Evolutionary conservation across 2,329 filamentous ascomycete genomes (phyloP), one percentile per base, ranked within the genome.

Genomic region (Xylariaceae sp.): DNA sequence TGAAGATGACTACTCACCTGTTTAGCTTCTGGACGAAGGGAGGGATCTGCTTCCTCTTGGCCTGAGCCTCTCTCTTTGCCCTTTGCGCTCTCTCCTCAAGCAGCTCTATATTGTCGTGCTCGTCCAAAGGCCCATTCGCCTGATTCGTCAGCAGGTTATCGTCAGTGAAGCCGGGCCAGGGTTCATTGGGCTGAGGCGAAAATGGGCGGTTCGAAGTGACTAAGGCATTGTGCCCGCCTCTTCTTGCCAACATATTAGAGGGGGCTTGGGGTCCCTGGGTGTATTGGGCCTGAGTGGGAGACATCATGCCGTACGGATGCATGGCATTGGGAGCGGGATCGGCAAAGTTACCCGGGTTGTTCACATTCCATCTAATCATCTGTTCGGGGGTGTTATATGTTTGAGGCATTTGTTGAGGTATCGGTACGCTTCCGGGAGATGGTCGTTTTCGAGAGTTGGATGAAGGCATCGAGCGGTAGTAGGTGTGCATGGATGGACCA

Each of bases 1-100:
- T 44, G 17, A 2, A 44, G 18, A 44, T 48, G 35, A 51, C 5
- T 8, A 55, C 84, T 77, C 78, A 95, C 93, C 93, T 97, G 85
- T 92, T 96, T 57, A 99, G 77, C 73, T 99, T 99, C 74, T 97
- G 92, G 49, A 99, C 92, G 78, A 99, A 99, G 0, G 94, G 93
- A 0, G 94, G 93, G 9, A 99, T 97, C 70, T 95, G 90, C 75
- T 97, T 97, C 69, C 92, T 82, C 75, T 96, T 97, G 13, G 88
- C 83, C 72, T 92, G 89, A 0, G 92, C 88, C 60, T 97, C 94
- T 71, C 88, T 85, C 78, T 95, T 96, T 7, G 92, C 92, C 62
- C 88, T 79, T 64, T 88, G 81, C 18, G 92, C 92, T 74, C 86
- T 86, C 71, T 88, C 85, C 71, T 96, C 91, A 62, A 97, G 76